Evolutionary conservation across 345 rosid genomes (phyloP).

Genomic region (Nasturtium officinale): DNA sequence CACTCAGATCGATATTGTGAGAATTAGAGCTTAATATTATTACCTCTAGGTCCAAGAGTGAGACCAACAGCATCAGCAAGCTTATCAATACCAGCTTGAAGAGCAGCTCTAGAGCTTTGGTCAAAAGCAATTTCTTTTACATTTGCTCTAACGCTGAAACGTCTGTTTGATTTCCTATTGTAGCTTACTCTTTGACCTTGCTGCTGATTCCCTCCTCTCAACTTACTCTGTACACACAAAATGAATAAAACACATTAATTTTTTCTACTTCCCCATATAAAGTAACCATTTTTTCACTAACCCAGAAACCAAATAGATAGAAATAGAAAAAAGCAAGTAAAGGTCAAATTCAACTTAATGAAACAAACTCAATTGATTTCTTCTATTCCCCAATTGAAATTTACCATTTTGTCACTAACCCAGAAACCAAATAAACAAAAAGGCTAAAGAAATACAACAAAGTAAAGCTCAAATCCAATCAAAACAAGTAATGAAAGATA

Average conservation of each 20-base stretch:
- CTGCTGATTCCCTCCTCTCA: constrained; percentile 56
- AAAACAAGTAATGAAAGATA: background rate
- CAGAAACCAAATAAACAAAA: background rate
- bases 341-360: background rate
- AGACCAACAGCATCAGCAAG: constrained; percentile 93
- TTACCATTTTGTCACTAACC: background rate
- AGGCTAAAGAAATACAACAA: background rate
- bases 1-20: too few species aligned
- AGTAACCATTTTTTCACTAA: constrained; percentile 1
- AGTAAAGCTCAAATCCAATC: background rate
- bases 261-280: background rate
- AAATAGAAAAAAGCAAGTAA: background rate
- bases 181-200: constrained; percentile 58
- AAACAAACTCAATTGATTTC: background rate
- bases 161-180: constrained; percentile 50
- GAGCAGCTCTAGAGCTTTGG: constrained; percentile 75
- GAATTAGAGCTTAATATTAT: too few species aligned
- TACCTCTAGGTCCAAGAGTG: constrained; percentile 99
- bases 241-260: constrained; percentile 3
- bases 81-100: constrained; percentile 93
- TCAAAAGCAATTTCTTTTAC: constrained; percentile 94
- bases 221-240: constrained; percentile 50
- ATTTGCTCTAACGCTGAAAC: constrained; percentile 69
- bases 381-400: background rate
- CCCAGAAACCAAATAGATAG: background rate